Conservation (phyloP, 2,329 filamentous ascomycete genomes). For the Cephalotrichum gorgonifer region DNA sequence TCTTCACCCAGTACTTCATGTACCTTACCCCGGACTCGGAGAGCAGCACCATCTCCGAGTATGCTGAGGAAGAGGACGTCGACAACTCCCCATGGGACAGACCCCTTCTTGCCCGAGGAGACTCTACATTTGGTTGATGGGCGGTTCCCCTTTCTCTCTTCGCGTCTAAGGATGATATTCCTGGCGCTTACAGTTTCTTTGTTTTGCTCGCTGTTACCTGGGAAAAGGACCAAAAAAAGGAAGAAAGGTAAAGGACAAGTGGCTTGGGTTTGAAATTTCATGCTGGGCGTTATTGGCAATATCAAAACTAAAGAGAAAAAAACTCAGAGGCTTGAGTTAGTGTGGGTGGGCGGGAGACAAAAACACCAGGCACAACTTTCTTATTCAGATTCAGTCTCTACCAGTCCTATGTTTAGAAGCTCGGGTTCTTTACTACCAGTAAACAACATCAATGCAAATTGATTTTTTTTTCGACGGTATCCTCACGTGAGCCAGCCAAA, state of each 20-base stretch:
- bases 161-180: not conserved
- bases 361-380: not conserved
- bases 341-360: not conserved
- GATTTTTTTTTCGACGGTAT: not conserved
- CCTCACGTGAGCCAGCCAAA: not conserved
- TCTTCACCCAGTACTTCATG: conserved; percentile 87
- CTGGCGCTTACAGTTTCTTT: not conserved
- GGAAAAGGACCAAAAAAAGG: not conserved
- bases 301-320: not conserved
- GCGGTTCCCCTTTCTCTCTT: not conserved
- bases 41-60: conserved; percentile 9
- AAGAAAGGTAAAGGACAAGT: not conserved
- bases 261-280: not conserved
- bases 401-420: not conserved
- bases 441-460: conserved; percentile 1
- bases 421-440: not conserved
- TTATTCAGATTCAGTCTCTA: not conserved
- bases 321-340: not conserved
- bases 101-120: conserved; percentile 4
- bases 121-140: conserved; percentile 4
- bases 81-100: conserved; percentile 3
- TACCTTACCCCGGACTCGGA: conserved; percentile 47
- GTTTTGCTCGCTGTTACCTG: not conserved
- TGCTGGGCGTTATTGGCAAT: not conserved
- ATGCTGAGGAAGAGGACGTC: not conserved